Evolutionary conservation across 208 protist species (phyloP).

Genomic region (Trypanosoma vivax): DNA sequence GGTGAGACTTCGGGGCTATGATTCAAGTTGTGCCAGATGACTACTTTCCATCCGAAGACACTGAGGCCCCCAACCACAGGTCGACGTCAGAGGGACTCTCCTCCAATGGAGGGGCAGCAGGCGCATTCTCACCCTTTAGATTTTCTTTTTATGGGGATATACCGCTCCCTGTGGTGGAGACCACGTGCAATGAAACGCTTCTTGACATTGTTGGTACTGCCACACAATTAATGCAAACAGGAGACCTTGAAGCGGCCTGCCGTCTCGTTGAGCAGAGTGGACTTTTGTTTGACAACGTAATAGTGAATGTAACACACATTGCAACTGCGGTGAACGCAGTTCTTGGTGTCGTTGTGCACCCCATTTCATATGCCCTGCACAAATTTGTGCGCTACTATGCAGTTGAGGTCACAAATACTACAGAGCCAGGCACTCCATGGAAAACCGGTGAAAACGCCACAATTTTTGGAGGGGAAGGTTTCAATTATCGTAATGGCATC

Average conservation of each 20-base stretch:
- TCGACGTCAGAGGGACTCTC: too few relatives aligned
- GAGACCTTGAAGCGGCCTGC: slow-evolving; percentile 10
- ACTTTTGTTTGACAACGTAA: neutral
- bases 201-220: neutral
- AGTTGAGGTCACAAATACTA: neutral
- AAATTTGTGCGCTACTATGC: neutral
- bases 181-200: neutral
- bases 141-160: neutral
- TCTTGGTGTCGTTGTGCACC: neutral
- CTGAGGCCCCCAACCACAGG: neutral
- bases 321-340: slow-evolving; percentile 1
- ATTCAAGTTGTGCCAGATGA: slow-evolving; percentile 20
- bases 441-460: neutral
- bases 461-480: too few relatives aligned
- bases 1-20: too few relatives aligned
- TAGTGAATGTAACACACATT: slow-evolving; percentile 17
- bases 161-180: neutral
- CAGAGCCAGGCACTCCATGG: neutral
- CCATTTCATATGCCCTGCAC: slow-evolving; percentile 1
- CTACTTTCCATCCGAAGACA: slow-evolving; percentile 19
- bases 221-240: slow-evolving; percentile 8
- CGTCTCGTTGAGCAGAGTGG: neutral
- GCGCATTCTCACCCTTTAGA: neutral
- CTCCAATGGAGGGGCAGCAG: too few relatives aligned
- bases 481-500: neutral